Percentiles rank a stretch among this genome's conserved stretches.
phyloP scores from a whole-genome alignment of 192 early-diverging fungal genomes.

The Gamsiella multidivaricata region DNA sequence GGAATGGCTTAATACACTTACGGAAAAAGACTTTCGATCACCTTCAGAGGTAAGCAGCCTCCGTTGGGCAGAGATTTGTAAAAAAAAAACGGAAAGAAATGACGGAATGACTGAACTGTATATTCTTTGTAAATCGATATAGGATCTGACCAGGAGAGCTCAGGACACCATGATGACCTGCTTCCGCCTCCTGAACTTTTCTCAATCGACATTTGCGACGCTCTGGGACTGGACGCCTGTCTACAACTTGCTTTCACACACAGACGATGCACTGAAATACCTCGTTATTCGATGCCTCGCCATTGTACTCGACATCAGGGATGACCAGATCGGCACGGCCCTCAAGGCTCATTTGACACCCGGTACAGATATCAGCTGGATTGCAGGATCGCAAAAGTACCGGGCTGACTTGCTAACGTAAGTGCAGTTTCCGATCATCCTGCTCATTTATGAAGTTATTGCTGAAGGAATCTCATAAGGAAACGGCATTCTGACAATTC shows the following conservation, averaged over 20 bases:
- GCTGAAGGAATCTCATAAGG: too few species aligned
- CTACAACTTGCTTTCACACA: slow-evolving; percentile 56
- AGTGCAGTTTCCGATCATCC: not conserved
- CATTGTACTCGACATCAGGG: slow-evolving; percentile 62
- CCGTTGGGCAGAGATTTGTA: too few species aligned
- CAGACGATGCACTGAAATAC: slow-evolving; percentile 57
- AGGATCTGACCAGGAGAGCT: slow-evolving; percentile 46
- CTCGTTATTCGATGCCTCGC: slow-evolving; percentile 57
- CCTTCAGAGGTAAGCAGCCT: slow-evolving; percentile 39
- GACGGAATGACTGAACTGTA: not conserved
- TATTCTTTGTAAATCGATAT: not conserved
- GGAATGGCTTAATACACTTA: slow-evolving; percentile 58
- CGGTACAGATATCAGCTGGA: slow-evolving; percentile 33
- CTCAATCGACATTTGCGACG: slow-evolving; percentile 56
- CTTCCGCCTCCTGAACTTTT: slow-evolving; percentile 63
- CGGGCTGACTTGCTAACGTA: slow-evolving; percentile 53
- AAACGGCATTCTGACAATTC: too few species aligned
- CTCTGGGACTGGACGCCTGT: slow-evolving; percentile 70
- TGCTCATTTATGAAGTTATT: slow-evolving; percentile 1
- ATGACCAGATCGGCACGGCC: slow-evolving; percentile 48
- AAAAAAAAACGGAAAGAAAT: too few species aligned
- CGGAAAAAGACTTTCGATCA: slow-evolving; percentile 26
- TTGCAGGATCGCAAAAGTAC: slow-evolving; percentile 44
- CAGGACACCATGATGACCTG: slow-evolving; percentile 61
- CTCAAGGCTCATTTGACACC: slow-evolving; percentile 34